phyloP scores from a whole-genome alignment of 2,329 filamentous ascomycete species.

The Hypoxylon sp. region DNA sequence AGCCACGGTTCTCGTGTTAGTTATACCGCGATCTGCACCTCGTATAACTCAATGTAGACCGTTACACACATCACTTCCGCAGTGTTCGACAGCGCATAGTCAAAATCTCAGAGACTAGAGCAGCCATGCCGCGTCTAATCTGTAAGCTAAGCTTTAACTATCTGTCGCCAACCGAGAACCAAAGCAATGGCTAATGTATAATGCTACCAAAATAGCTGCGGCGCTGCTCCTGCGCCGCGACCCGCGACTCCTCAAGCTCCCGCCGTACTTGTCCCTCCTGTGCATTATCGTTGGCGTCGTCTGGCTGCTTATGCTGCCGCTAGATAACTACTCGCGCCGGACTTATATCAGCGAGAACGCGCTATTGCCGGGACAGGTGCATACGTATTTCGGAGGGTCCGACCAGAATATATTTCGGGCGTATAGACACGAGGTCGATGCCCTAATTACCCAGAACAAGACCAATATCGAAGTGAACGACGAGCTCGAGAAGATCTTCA shows the following conservation, averaged over 20 bases:
- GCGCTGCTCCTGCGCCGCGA: conserved; percentile 82
- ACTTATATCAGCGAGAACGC: conserved; percentile 99
- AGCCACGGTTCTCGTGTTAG: conserved; percentile 34
- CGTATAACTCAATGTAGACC: conserved; percentile 16
- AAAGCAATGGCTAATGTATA: conserved; percentile 40
- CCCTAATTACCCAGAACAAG: conserved; percentile 63
- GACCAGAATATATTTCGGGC: conserved; percentile 95
- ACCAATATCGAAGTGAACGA: conserved; percentile 74
- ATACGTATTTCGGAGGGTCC: conserved; percentile 96
- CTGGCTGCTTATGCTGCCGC: conserved; percentile 91
- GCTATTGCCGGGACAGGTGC: conserved; percentile 93
- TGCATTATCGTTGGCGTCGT: conserved; percentile 87
- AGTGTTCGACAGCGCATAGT: conserved; percentile 12
- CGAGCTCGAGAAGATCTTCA: conserved; percentile 81
- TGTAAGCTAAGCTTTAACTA: conserved; percentile 59
- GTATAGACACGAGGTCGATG: conserved; percentile 86
- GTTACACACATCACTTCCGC: conserved; percentile 13
- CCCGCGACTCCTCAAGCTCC: conserved; percentile 84
- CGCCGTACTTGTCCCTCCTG: conserved; percentile 87
- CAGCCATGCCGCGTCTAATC: conserved; percentile 68
- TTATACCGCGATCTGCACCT: conserved; percentile 30
- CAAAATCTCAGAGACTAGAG: conserved; percentile 23
- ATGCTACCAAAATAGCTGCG: conserved; percentile 62
- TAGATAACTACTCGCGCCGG: conserved; percentile 89
- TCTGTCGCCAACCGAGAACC: neutral